Evolutionary conservation across 305 asterid genomes (phyloP).

Genomic region (Nicotiana rustica): DNA sequence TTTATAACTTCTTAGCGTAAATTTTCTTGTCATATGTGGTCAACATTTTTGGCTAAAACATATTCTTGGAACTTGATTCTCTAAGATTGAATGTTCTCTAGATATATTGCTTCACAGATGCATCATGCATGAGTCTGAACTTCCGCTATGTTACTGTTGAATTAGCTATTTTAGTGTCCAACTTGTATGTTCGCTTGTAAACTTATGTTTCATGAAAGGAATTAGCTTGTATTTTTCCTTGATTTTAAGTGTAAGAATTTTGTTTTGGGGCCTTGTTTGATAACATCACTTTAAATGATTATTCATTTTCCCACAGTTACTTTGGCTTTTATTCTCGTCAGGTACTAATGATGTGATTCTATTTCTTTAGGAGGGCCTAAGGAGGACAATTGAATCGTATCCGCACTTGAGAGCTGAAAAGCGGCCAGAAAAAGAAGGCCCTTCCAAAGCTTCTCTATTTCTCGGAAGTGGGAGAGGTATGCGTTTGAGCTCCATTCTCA

Average conservation of each 20-base stretch:
- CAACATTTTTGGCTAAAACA: not conserved
- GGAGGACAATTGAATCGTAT: constrained; percentile 81
- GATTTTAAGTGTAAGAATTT: not conserved
- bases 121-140: not conserved
- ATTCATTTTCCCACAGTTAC: constrained; percentile 6
- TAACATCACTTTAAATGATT: constrained; percentile 15
- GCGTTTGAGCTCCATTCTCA: constrained; percentile 28
- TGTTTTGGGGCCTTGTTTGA: not conserved
- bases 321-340: not conserved
- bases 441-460: constrained; percentile 74
- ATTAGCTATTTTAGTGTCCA: not conserved
- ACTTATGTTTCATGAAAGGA: not conserved
- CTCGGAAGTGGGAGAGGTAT: constrained; percentile 86
- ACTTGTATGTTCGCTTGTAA: not conserved
- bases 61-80: not conserved
- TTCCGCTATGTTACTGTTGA: not conserved
- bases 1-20: not conserved
- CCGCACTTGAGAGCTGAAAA: constrained; percentile 75
- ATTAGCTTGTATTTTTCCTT: constrained; percentile 23
- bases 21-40: constrained; percentile 18
- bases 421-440: constrained; percentile 56
- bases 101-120: constrained; percentile 20
- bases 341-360: constrained; percentile 31
- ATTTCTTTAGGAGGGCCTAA: constrained; percentile 79
- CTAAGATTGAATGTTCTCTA: not conserved